phyloP scores from a whole-genome alignment of 371 early-diverging fungal genomes.

The Rhizomucor miehei region DNA sequence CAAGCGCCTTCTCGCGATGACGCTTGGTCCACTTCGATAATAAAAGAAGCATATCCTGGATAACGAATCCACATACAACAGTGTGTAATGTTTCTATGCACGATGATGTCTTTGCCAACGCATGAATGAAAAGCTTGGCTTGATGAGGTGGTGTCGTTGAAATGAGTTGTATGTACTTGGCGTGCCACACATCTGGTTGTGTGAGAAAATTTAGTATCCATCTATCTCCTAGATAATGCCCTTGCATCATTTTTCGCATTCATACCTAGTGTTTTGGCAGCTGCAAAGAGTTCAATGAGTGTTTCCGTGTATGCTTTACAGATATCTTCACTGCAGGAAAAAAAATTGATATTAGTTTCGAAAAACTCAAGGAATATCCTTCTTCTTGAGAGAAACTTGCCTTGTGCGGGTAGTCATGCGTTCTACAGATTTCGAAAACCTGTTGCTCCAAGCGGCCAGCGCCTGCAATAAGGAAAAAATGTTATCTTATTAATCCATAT shows the following conservation, averaged over 20 bases:
- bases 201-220: too few species aligned
- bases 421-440: constrained; percentile 31
- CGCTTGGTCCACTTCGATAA: constrained; percentile 40
- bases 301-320: constrained; percentile 24
- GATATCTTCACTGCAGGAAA: constrained; percentile 23
- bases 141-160: constrained; percentile 9
- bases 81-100: constrained; percentile 21
- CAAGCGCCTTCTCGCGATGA: constrained; percentile 31
- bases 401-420: constrained; percentile 18
- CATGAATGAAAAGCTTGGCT: constrained; percentile 8
- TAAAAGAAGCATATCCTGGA: constrained; percentile 34
- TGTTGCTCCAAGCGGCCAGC: constrained; percentile 27
- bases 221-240: neutral
- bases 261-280: constrained; percentile 28
- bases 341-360: too few species aligned
- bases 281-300: constrained; percentile 23
- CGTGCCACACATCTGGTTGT: constrained; percentile 22
- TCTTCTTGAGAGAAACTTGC: too few species aligned
- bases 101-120: constrained; percentile 10
- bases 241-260: too few species aligned
- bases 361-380: too few species aligned
- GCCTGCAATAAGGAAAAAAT: constrained; percentile 6
- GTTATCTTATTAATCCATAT: too few species aligned
- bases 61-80: constrained; percentile 32
- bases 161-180: constrained; percentile 10